A percentile compares a stretch with the other conserved stretches of the same genome.
Conservation (phyloP, 2,329 filamentous ascomycete species). For the Diaporthe humulicola region DNA sequence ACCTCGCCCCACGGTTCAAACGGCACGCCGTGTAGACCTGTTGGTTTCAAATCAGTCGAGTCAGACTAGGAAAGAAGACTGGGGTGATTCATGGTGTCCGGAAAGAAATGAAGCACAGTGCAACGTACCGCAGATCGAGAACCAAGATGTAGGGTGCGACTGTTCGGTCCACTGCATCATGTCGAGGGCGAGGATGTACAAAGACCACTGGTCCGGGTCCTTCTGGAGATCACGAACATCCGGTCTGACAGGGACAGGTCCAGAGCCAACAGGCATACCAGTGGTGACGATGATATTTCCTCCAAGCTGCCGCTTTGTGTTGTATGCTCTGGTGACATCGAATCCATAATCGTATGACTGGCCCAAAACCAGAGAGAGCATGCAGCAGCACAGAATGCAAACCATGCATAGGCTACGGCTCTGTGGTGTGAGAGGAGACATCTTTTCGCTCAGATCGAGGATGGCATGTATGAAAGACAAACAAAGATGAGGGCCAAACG, state of each 20-base stretch:
- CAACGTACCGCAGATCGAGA: constrained; percentile 78
- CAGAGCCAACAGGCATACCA: constrained; percentile 51
- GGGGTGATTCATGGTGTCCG: neutral
- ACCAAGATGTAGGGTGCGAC: constrained; percentile 76
- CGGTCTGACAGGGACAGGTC: constrained; percentile 62
- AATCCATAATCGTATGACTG: constrained; percentile 66
- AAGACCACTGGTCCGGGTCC: constrained; percentile 77
- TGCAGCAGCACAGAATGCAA: constrained; percentile 37
- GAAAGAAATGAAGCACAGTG: constrained; percentile 19
- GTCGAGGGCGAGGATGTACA: constrained; percentile 82
- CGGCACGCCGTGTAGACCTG: constrained; percentile 86
- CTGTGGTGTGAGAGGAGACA: constrained; percentile 10
- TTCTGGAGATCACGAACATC: constrained; percentile 77
- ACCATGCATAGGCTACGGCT: neutral
- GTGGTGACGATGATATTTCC: constrained; percentile 57
- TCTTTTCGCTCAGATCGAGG: neutral
- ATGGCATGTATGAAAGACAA: neutral
- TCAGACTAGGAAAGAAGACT: constrained; percentile 35
- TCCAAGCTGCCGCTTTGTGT: constrained; percentile 53
- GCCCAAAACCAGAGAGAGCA: constrained; percentile 36
- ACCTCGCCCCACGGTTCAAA: constrained; percentile 68
- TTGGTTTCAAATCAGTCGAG: neutral
- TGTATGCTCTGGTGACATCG: constrained; percentile 53
- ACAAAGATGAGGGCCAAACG: neutral
- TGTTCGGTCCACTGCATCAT: constrained; percentile 79